Conservation (phyloP, 805 yeast species). For the Lipomyces mesembrius region DNA sequence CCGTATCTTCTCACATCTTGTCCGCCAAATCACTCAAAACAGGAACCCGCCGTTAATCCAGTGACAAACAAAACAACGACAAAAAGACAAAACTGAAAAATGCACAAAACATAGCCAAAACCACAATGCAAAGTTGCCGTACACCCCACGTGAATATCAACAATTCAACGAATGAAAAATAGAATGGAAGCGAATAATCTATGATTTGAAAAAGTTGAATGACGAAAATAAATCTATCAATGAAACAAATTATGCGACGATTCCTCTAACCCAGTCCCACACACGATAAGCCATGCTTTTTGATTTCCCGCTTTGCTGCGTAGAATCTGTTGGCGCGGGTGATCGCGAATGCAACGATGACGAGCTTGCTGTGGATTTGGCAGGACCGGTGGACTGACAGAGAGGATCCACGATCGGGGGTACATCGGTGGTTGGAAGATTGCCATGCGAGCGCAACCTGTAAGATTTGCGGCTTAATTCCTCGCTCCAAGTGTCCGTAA, state of each 20-base stretch:
- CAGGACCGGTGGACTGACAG: conserved; percentile 20
- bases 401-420: conserved; percentile 6
- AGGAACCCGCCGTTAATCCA: neutral
- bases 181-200: neutral
- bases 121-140: neutral
- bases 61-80: neutral
- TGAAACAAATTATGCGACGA: conserved; percentile 2
- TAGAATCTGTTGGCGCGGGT: conserved; percentile 11
- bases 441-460: conserved; percentile 8
- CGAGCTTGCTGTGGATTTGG: neutral
- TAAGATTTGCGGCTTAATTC: neutral
- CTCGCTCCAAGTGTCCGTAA: conserved; percentile 11
- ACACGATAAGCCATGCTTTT: conserved; percentile 35
- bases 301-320: conserved; percentile 1
- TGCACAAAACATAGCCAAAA: neutral
- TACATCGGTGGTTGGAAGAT: conserved; percentile 2
- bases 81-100: neutral
- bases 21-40: neutral
- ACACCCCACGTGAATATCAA: neutral
- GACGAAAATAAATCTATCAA: neutral
- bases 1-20: neutral
- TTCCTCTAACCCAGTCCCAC: conserved; percentile 41
- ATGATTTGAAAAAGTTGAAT: neutral
- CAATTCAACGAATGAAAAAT: neutral
- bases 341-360: conserved; percentile 9